These are phyloP conservation scores for Kazachstania bromeliacearum DNA, from an alignment of 805 yeast genomes.

Conservation along the genomic window DNA sequence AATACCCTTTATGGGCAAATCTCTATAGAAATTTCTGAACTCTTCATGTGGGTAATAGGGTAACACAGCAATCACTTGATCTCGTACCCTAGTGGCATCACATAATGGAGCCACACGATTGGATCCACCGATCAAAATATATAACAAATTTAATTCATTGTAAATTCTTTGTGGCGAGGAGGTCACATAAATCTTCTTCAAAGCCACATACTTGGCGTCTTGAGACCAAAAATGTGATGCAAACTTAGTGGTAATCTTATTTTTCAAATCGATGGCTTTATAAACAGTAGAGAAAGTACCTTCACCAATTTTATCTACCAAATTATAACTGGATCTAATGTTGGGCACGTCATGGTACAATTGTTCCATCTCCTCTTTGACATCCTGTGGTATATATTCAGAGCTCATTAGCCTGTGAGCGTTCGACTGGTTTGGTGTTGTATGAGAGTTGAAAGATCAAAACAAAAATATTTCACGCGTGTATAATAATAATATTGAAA, in stretches of 20 bases:
- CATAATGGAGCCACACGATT: slow-evolving; percentile 77
- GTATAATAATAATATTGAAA: too few relatives aligned
- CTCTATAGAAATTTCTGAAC: slow-evolving; percentile 77
- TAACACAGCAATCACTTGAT: slow-evolving; percentile 85
- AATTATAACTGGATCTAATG: slow-evolving; percentile 33
- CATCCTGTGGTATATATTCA: too few relatives aligned
- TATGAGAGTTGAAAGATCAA: too few relatives aligned
- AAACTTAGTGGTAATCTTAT: slow-evolving; percentile 22
- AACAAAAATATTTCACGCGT: too few relatives aligned
- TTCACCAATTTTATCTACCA: slow-evolving; percentile 55
- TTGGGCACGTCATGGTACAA: slow-evolving; percentile 47
- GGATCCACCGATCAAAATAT: slow-evolving; percentile 59
- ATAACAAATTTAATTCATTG: slow-evolving; percentile 75
- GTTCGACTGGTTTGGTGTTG: too few relatives aligned
- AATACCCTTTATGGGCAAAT: slow-evolving; percentile 69
- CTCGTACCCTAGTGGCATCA: slow-evolving; percentile 79
- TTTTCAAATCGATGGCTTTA: slow-evolving; percentile 40
- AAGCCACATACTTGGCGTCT: slow-evolving; percentile 53
- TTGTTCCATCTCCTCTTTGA: slow-evolving; percentile 47
- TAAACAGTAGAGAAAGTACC: slow-evolving; percentile 77
- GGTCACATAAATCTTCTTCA: slow-evolving; percentile 89
- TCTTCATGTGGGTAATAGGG: slow-evolving; percentile 90
- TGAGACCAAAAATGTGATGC: slow-evolving; percentile 27
- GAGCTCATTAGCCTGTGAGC: too few relatives aligned
- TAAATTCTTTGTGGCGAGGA: slow-evolving; percentile 87